These are phyloP conservation scores for Zygoascus meyerae DNA, from an alignment of 1,139 yeast genomes.

Conservation along the genomic window DNA sequence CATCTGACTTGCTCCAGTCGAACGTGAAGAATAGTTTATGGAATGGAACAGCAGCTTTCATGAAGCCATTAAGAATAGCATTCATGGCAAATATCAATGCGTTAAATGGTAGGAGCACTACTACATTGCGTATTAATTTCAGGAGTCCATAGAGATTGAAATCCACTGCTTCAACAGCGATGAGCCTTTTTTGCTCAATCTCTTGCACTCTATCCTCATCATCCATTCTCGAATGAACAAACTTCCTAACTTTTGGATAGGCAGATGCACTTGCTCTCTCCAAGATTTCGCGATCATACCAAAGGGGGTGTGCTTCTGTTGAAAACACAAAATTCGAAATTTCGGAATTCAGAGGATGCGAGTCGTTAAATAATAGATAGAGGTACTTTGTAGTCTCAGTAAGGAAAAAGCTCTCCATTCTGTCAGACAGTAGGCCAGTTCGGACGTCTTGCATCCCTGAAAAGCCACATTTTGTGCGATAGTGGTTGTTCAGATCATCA, in stretches of 20 bases:
- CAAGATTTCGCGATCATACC: constrained; percentile 43
- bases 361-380: constrained; percentile 70
- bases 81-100: too few relatives aligned
- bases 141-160: too few relatives aligned
- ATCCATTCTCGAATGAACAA: constrained; percentile 10
- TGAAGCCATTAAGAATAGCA: too few relatives aligned
- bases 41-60: too few relatives aligned
- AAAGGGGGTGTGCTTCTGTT: constrained; percentile 90
- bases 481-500: constrained; percentile 47
- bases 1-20: too few relatives aligned
- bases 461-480: constrained; percentile 67
- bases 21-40: too few relatives aligned
- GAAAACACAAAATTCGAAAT: constrained; percentile 68
- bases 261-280: constrained; percentile 20
- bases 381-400: constrained; percentile 83
- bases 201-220: neutral
- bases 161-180: too few relatives aligned
- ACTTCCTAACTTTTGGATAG: constrained; percentile 16
- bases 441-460: constrained; percentile 69
- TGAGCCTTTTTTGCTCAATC: too few relatives aligned
- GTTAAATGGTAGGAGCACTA: too few relatives aligned
- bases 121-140: too few relatives aligned
- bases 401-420: constrained; percentile 89
- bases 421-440: constrained; percentile 57
- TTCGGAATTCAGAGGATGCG: constrained; percentile 49